Conservation (phyloP, 371 early-diverging fungal genomes). For the Smittium mucronatum region DNA sequence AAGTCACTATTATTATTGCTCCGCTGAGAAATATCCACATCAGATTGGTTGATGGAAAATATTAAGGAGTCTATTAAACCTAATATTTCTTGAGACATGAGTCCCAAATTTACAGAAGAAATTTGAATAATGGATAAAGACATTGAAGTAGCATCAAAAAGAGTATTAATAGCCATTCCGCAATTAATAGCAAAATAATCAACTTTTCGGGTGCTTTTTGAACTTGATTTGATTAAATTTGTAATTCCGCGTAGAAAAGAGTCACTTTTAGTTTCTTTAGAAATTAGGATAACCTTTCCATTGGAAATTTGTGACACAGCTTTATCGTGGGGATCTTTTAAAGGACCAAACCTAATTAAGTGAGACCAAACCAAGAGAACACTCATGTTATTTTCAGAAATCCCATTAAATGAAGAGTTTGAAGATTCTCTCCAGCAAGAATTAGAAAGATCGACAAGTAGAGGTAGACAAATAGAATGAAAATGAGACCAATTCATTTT, state of each 20-base stretch:
- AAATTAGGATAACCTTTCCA: neutral
- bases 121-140: neutral
- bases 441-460: neutral
- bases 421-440: neutral
- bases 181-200: no score
- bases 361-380: neutral
- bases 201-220: neutral
- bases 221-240: neutral
- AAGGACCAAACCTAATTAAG: neutral
- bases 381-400: neutral
- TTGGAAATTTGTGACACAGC: neutral
- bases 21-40: neutral
- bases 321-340: neutral
- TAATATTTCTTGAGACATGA: neutral
- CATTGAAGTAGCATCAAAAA: neutral
- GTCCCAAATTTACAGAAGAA: neutral
- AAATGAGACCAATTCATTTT: slow-evolving; percentile 7
- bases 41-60: neutral
- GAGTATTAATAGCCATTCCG: neutral
- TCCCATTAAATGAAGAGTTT: neutral
- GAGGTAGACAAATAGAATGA: neutral
- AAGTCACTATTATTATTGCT: neutral
- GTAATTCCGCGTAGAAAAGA: neutral
- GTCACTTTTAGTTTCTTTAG: neutral
- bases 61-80: neutral